Base-by-base conservation (phyloP, 805 yeast genomes). In the Pichia exigua region DNA sequence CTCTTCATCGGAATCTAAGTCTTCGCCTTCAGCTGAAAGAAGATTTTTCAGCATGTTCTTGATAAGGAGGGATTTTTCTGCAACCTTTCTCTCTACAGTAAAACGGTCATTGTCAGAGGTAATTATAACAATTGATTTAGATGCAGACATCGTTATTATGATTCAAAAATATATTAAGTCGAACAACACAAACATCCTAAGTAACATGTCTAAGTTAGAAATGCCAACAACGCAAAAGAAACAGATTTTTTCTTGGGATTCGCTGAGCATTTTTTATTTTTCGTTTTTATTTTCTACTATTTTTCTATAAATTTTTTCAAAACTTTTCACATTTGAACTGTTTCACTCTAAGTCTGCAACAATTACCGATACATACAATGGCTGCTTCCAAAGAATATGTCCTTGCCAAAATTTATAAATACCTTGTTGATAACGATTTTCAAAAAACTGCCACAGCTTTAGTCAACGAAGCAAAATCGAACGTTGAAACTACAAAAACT, bases 11-110 rank as follows among this genome's bases (percentile, higher is more conserved):
- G 65, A 70, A 10, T 61, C 64, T 7, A 21, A 18, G 30, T 62
- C 65, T 27, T 62, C 69, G 22, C 60, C 66, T 69, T 78, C 65
- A 59, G 55, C 57, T 27, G 68, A 66, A 18, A 63, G 50, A 26
- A 81, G 74, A 70, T 90, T 96, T 56, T 82, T 84, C 56, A 91
- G 73, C 87, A 91, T 83, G 71, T 91, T 87, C 68, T 87, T 89
- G 68, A 91, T 79, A 59, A 91, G 74, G 39, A 87, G 76, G 8
- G 96, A 87, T 65, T 91, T 85, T 66, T 86, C 95, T 9, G 96
- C 96, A 20, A 90, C 90, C 61, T 82, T 81, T 59, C 81, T 76
- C 49, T 86, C 91, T 22, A 88, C 94, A 17, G 81, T 78, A 68
- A 87, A 88, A 55, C 73, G 73, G 63, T 87, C 95, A 47, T 87